phyloP scores from a whole-genome alignment of 495 filamentous ascomycete genomes.

The Penicillium angulare region DNA sequence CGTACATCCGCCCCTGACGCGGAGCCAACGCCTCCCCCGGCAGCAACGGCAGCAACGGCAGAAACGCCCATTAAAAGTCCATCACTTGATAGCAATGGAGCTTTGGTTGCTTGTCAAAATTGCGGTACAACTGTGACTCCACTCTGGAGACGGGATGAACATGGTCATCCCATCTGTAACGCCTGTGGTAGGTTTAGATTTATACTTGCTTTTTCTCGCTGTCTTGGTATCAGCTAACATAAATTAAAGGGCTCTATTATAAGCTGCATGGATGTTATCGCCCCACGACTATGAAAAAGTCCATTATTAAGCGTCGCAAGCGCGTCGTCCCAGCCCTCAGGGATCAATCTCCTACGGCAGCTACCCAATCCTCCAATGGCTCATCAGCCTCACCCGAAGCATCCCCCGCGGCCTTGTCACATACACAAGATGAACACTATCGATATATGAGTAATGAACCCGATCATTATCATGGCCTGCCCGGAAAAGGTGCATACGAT shows the following conservation, averaged over 20 bases:
- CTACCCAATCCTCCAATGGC: slow-evolving; percentile 45
- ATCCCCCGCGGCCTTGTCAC: slow-evolving; percentile 47
- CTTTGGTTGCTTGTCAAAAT: slow-evolving; percentile 93
- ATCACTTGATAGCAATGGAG: slow-evolving; percentile 55
- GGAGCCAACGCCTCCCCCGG: slow-evolving; percentile 9
- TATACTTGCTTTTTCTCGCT: not conserved
- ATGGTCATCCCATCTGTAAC: slow-evolving; percentile 97
- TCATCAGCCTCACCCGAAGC: slow-evolving; percentile 46
- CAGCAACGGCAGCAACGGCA: slow-evolving; percentile 17
- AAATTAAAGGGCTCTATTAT: slow-evolving; percentile 79
- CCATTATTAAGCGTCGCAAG: slow-evolving; percentile 92
- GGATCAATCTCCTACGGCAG: slow-evolving; percentile 47
- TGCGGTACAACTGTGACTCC: slow-evolving; percentile 97
- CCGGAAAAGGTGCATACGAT: slow-evolving; percentile 6
- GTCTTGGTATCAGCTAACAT: slow-evolving; percentile 17
- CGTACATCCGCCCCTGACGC: slow-evolving; percentile 28
- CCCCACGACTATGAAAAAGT: slow-evolving; percentile 95
- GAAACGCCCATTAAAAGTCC: too few species aligned
- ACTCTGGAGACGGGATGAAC: slow-evolving; percentile 91
- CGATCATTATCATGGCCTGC: slow-evolving; percentile 14
- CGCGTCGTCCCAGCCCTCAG: slow-evolving; percentile 83
- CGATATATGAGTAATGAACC: slow-evolving; percentile 44
- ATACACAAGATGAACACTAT: slow-evolving; percentile 59
- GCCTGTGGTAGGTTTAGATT: slow-evolving; percentile 75
- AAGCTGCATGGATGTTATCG: slow-evolving; percentile 93